These are phyloP conservation scores for Curvularia sp. DNA, from an alignment of 2,329 filamentous ascomycete species.

Conservation along the genomic window DNA sequence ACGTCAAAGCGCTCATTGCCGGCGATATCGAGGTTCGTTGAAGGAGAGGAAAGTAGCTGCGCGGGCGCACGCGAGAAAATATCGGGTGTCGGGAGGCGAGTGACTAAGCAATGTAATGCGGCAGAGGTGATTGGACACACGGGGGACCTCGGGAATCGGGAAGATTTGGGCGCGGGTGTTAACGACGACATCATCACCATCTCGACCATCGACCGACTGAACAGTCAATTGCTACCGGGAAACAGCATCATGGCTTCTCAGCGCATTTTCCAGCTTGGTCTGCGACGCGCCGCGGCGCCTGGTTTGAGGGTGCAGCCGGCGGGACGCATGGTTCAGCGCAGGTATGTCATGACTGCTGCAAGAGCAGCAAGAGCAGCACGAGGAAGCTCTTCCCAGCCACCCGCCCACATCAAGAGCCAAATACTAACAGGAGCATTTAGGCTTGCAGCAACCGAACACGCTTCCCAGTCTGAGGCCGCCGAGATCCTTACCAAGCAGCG, in stretches of 20 bases:
- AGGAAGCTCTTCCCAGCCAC: slow-evolving; percentile 8
- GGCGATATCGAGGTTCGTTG: slow-evolving; percentile 53
- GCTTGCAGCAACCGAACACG: slow-evolving; percentile 64
- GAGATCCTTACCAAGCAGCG: slow-evolving; percentile 82
- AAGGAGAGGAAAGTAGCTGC: slow-evolving; percentile 24
- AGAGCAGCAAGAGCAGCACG: slow-evolving; percentile 16
- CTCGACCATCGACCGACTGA: slow-evolving; percentile 26
- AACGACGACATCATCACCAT: slow-evolving; percentile 41
- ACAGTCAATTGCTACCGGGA: slow-evolving; percentile 27
- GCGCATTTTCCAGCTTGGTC: slow-evolving; percentile 55
- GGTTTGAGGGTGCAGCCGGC: slow-evolving; percentile 51
- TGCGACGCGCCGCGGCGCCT: slow-evolving; percentile 53
- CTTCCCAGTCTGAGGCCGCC: slow-evolving; percentile 62
- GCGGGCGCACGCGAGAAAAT: slow-evolving; percentile 40
- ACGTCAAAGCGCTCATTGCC: slow-evolving; percentile 42
- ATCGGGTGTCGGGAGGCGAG: slow-evolving; percentile 33
- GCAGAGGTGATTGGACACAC: slow-evolving; percentile 37
- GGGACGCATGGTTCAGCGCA: slow-evolving; percentile 56
- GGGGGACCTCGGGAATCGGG: slow-evolving; percentile 38
- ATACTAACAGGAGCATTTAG: slow-evolving; percentile 32
- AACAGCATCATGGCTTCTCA: slow-evolving; percentile 52
- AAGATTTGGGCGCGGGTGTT: slow-evolving; percentile 23
- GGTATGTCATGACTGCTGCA: slow-evolving; percentile 50
- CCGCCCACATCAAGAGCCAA: slow-evolving; percentile 6
- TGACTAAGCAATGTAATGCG: slow-evolving; percentile 38